Base-by-base conservation (phyloP, 345 rosid species). In the Acer saccharum region DNA sequence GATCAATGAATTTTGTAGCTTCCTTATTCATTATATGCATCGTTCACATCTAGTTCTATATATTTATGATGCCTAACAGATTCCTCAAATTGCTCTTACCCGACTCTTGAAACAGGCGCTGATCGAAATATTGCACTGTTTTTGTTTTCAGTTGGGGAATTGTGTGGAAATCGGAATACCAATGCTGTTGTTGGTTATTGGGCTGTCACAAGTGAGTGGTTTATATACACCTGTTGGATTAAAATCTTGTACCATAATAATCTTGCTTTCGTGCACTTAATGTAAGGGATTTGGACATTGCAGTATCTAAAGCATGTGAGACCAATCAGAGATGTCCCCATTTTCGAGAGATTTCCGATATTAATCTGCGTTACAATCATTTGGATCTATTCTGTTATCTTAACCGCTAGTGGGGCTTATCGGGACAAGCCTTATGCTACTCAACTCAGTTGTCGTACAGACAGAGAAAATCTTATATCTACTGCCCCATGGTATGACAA, bases 131-230 rank as follows among this genome's bases (percentile, higher is more conserved):
- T 72, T 35, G 20, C 4, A 48, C 77, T 11, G 8, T 69, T 50
- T 73, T 76, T 81, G 7, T 73, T 77, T 81, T 3, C 89, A 96
- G 98, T 86, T 96, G 76, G 99, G 98, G 52, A 91, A 83, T 77
- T 96, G 99, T 72, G 92, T 94, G 60, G 99, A 96, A 89, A 86
- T 96, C 21, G 99, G 99, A 69, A 71, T 96, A 85, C 98, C 99
- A 1, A 96, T 89, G 98, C 87, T 96, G 68, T 75, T 94, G 74
- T 81, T 96, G 80, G 87, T 96, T 68, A 87, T 90, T 2, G 98
- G 94, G 48, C 58, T 88, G 79, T 90, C 91, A 2, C 97, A 92
- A 83, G 99, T 96, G 84, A 82, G 67, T 75, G 46, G 75, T 74
- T 79, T 73, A 32, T 73, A 18, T 70, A 10, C 23, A 21, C 11